Conservation (phyloP, 495 filamentous ascomycete genomes). For the Xylaria curta region DNA sequence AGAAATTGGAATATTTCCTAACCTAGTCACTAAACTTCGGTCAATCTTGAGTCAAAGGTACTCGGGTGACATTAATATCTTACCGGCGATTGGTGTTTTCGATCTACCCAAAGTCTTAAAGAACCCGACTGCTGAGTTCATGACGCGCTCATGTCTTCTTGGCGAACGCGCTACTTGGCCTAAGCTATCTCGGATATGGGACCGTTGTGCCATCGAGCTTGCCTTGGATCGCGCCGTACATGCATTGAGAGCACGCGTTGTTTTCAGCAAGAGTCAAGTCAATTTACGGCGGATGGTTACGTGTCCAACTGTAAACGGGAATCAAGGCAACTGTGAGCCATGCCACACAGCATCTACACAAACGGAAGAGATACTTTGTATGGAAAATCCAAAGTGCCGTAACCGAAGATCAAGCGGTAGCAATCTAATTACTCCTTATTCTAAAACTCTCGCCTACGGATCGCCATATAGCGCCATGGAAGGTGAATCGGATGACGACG, state of each 20-base stretch:
- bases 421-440: conserved; percentile 27
- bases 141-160: conserved; percentile 73
- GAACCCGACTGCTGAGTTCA: conserved; percentile 91
- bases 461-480: conserved; percentile 41
- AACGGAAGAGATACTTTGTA: conserved; percentile 4
- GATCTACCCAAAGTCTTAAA: conserved; percentile 79
- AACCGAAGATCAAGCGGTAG: conserved; percentile 40
- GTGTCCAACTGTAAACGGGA: conserved; percentile 27
- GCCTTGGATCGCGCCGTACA: conserved; percentile 85
- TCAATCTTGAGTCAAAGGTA: conserved; percentile 90
- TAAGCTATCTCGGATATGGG: conserved; percentile 78
- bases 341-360: conserved; percentile 22
- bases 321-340: conserved; percentile 18
- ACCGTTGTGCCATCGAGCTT: conserved; percentile 85
- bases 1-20: conserved; percentile 85
- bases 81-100: conserved; percentile 75
- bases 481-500: conserved; percentile 50
- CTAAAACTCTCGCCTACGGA: conserved; percentile 25
- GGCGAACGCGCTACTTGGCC: conserved; percentile 93
- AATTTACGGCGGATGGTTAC: conserved; percentile 60
- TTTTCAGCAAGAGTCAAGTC: conserved; percentile 77
- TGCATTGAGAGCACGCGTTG: conserved; percentile 73
- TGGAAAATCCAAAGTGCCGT: conserved; percentile 32
- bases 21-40: conserved; percentile 74
- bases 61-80: conserved; percentile 93